Evolutionary conservation across 2,329 filamentous ascomycete species (phyloP).

Genomic region (Diaporthe vaccinii): DNA sequence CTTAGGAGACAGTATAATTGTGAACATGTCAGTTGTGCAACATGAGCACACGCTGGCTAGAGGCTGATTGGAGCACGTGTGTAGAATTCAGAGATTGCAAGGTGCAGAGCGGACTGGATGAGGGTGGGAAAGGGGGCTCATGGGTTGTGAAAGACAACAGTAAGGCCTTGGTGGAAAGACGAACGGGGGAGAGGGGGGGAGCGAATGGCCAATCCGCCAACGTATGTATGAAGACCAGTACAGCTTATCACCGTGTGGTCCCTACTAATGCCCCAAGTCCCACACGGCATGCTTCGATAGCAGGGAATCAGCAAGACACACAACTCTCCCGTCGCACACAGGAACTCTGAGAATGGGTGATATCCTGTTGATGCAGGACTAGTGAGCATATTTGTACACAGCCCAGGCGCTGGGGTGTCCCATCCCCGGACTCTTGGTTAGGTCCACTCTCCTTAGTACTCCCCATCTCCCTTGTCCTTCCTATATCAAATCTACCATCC

Average conservation of each 20-base stretch:
- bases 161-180: no score
- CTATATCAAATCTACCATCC: slow-evolving; percentile 11
- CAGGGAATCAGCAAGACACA: neutral
- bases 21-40: neutral
- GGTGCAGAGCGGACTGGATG: neutral
- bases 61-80: neutral
- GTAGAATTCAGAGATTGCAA: neutral
- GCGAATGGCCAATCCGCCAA: neutral
- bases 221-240: no score
- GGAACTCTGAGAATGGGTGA: neutral
- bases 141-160: neutral
- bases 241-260: neutral
- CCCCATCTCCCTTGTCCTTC: slow-evolving; percentile 10
- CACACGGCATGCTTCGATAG: neutral
- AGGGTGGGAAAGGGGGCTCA: neutral
- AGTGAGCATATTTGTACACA: slow-evolving; percentile 26
- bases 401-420: slow-evolving; percentile 15
- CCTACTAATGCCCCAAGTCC: neutral
- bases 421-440: slow-evolving; percentile 1
- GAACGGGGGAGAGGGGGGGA: neutral
- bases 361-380: slow-evolving; percentile 1
- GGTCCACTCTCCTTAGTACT: neutral
- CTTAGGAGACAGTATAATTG: neutral
- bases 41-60: neutral
- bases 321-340: neutral